Percentiles rank a stretch among this genome's conserved stretches.
These are phyloP conservation scores for Macrophomina tecta DNA, from an alignment of 2,329 filamentous ascomycete genomes.

Conservation along the genomic window DNA sequence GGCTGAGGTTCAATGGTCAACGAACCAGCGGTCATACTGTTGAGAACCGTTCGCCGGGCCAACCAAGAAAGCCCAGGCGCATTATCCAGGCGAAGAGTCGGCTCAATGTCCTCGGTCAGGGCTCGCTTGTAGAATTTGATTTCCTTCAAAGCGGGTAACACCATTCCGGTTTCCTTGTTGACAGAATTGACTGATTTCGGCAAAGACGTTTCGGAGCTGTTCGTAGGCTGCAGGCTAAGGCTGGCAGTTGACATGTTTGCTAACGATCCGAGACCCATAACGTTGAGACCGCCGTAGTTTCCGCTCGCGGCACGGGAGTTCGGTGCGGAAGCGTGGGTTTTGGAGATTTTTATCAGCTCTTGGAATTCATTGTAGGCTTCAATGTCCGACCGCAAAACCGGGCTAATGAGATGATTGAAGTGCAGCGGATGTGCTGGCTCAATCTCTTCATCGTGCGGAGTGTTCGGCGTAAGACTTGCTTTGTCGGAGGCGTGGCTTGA, in stretches of 20 bases:
- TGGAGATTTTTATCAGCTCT: slow-evolving; percentile 70
- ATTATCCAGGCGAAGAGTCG: slow-evolving; percentile 84
- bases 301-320: slow-evolving; percentile 74
- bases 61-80: slow-evolving; percentile 95
- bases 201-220: slow-evolving; percentile 57
- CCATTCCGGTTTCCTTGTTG: slow-evolving; percentile 40
- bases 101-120: slow-evolving; percentile 89
- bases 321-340: slow-evolving; percentile 60
- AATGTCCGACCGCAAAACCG: slow-evolving; percentile 82
- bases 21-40: slow-evolving; percentile 81
- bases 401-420: slow-evolving; percentile 82
- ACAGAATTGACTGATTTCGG: slow-evolving; percentile 51
- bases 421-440: slow-evolving; percentile 69
- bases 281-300: slow-evolving; percentile 69
- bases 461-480: slow-evolving; percentile 52
- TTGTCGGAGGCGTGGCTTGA: slow-evolving; percentile 66
- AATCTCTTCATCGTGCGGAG: slow-evolving; percentile 60
- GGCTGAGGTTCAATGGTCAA: slow-evolving; percentile 82
- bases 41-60: slow-evolving; percentile 82
- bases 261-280: slow-evolving; percentile 60
- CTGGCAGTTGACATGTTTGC: slow-evolving; percentile 43
- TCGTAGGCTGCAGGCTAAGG: slow-evolving; percentile 42
- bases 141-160: slow-evolving; percentile 75
- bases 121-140: slow-evolving; percentile 93
- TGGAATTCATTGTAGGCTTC: slow-evolving; percentile 84